phyloP scores from a whole-genome alignment of 2,329 filamentous ascomycete species.

The Huntiella decipiens region DNA sequence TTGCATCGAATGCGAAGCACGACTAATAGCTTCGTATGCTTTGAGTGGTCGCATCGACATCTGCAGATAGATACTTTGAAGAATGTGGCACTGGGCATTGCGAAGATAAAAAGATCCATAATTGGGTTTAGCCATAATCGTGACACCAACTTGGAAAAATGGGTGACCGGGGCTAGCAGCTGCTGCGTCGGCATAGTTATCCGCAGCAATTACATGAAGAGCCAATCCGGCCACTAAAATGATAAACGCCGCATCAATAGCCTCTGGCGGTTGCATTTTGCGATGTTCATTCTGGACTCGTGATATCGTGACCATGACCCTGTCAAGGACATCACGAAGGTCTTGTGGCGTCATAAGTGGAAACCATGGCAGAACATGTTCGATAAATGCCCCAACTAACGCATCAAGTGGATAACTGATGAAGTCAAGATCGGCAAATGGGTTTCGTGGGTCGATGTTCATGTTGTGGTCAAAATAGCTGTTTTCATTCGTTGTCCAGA shows the following conservation, averaged over 20 bases:
- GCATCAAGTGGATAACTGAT: slow-evolving; percentile 8
- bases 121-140: background rate
- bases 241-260: slow-evolving; percentile 10
- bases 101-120: background rate
- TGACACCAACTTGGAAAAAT: slow-evolving; percentile 12
- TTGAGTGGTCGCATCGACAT: slow-evolving; percentile 13
- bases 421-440: slow-evolving; percentile 8
- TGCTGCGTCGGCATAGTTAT: slow-evolving; percentile 6
- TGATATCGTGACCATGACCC: slow-evolving; percentile 3
- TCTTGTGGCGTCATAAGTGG: slow-evolving; percentile 13
- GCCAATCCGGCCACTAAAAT: slow-evolving; percentile 13
- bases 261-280: background rate
- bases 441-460: background rate
- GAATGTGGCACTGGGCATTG: slow-evolving; percentile 12
- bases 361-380: slow-evolving; percentile 13
- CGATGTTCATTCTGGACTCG: background rate
- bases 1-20: slow-evolving; percentile 7
- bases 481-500: slow-evolving; percentile 8
- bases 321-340: slow-evolving; percentile 7
- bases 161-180: slow-evolving; percentile 4
- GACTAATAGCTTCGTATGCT: slow-evolving; percentile 12
- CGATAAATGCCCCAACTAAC: slow-evolving; percentile 12
- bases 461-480: slow-evolving; percentile 3
- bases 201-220: slow-evolving; percentile 4
- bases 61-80: slow-evolving; percentile 12